Evolutionary conservation across 2,329 filamentous ascomycete genomes (phyloP), one percentile per base, ranked within the genome.

Genomic region (Colletotrichum caudatum): DNA sequence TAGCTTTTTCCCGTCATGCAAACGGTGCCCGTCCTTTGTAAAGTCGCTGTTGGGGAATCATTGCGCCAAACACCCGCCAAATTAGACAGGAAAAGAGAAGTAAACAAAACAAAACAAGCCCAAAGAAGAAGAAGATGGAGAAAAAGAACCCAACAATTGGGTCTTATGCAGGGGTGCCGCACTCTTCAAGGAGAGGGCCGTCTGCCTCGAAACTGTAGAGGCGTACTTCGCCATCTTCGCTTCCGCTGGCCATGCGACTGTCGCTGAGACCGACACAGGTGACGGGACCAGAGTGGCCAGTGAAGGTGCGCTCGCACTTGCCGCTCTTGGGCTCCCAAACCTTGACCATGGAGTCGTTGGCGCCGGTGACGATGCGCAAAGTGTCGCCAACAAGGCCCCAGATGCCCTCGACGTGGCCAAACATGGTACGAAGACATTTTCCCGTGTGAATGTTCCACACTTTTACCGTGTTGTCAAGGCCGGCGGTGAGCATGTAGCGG

Each of bases 341-440:
- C 84, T 98, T 98, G 77, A 97, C 93, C 90, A 95, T 97, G 53
- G 94, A 91, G 81, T 99, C 96, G 80, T 98, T 94, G 14, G 94
- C 93, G 0, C 95, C 95, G 23, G 92, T 94, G 18, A 98, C 94
- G 20, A 97, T 90, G 14, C 96, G 90, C 26, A 98, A 84, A 1
- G 93, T 95, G 81, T 98, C 95, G 3, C 93, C 95, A 0, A 93
- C 94, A 3, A 99, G 86, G 7, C 93, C 93, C 96, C 96, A 99
- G 26, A 99, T 92, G 41, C 96, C 96, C 81, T 99, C 96, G 29
- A 99, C 89, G 78, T 99, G 96, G 0, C 96, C 96, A 79, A 98
- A 99, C 85, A 98, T 97, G 41, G 94, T 97, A 73, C 94, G 93
- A 44, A 98, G 87, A 77, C 94, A 97, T 74, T 90, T 90, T 48